Evolutionary conservation across 176 grass and related monocot genomes (phyloP), one percentile per base, ranked within the genome.

Genomic region (Eragrostis curvula): DNA sequence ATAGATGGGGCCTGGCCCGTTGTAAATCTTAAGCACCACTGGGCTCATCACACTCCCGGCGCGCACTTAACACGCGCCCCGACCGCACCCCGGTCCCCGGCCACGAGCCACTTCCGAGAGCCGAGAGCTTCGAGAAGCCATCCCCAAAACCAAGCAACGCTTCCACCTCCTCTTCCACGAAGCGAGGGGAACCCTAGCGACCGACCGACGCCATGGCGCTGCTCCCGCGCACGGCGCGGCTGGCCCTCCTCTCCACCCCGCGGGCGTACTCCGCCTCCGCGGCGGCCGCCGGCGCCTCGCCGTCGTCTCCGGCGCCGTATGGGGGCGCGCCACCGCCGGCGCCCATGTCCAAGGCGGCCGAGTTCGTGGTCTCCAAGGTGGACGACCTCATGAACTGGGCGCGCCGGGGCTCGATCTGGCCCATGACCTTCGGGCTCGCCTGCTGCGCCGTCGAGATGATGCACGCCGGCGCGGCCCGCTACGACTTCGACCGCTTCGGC

Each of bases 361-460:
- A 98, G 88, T 94, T 91, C 84, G 92, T 93, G 44, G 85, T 98
- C 81, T 98, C 95, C 71, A 97, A 93, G 88, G 95, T 97, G 60
- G 95, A 97, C 50, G 90, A 93, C 80, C 92, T 98, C 45, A 76
- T 98, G 84, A 98, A 98, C 84, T 94, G 95, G 95, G 95, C 92
- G 29, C 90, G 90, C 27, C 69, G 89, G 3, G 92, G 92, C 0
- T 94, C 95, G 41, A 87, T 98, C 86, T 98, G 95, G 95, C 95
- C 92, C 3, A 98, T 98, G 95, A 93, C 92, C 28, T 94, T 98
- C 66, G 95, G 95, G 3, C 87, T 98, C 10, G 95, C 95, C 45
- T 98, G 95, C 90, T 98, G 95, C 84, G 95, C 92, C 30, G 92
- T 93, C 55, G 95, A 95, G 88, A 98, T 98, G 90, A 98, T 98